Base-by-base conservation (phyloP, 495 filamentous ascomycete species). In the Sabuloglossum arenarium region DNA sequence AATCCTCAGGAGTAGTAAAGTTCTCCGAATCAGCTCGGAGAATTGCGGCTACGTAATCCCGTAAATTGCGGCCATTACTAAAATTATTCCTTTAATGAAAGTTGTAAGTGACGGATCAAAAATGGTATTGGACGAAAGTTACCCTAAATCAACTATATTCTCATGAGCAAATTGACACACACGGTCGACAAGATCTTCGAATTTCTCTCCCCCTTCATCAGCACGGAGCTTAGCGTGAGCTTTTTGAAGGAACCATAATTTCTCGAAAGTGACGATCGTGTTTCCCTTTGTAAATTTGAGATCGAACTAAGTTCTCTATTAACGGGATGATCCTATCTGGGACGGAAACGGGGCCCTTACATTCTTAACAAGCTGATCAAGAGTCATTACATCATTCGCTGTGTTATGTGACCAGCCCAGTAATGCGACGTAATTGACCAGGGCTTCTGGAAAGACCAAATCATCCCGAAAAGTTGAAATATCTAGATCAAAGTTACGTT, bases 211-310 rank as follows among this genome's bases (percentile, higher is more conserved):
- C 16, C 57, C 61, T 32, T 16, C 50, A 8, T 54, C 52, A 16
- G 55, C 59, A 23, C 59, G 58, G 2, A 47, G 30, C 2, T 56
- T 55, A 16, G 79, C 75, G 67, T 96, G 87, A 27, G 72, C 74
- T 54, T 78, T 79, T 62, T 97, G 88, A 12, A 98, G 73, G 64
- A 80, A 88, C 62, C 74, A 73, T 10, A 96, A 75, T 63, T 97
- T 97, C 50, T 77, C 78, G 54, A 82, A 76, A n/a, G 78, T 76
- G 25, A 95, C 85, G 11, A 80, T 79, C n/a, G 86, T 84, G 67
- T 97, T 88, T 9, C 91, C 90, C 59, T 80, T 82, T 14, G 86
- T 96, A 64, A 95, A 88, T 61, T 84, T 81, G 59, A 91, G 70
- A 58, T 78, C 76, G 63, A 96, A 94, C 78, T 82, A 30, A 58